Base-by-base conservation (phyloP, 352 stramenopile species). In the Aphanomyces euteiches region DNA sequence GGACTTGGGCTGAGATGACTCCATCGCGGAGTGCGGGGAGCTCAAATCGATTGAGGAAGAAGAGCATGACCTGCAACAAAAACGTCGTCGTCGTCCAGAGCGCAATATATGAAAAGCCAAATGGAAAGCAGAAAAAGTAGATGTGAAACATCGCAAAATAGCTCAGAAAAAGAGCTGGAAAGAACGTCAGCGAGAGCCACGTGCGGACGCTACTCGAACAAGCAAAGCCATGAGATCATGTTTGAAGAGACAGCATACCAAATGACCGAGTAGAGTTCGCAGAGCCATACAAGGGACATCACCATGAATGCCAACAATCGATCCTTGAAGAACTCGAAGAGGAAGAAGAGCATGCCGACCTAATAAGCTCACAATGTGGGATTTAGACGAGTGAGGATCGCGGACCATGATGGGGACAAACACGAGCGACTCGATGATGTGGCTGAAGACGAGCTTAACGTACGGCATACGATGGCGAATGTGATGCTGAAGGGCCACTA, bases 271-370 rank as follows among this genome's bases (percentile, higher is more conserved):
- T 96, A 98, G 7, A 90, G 84, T 77, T 98, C 93, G 37, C 89
- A 90, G 19, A 92, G 40, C 81, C 86, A 97, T 45, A 98, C 86
- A 39, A 97, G 76, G 19, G 77, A 86, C 67, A 98, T 81, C 41
- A 98, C 81, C 39, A 89, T 81, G 76, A 98, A 96, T 1, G 93
- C 90, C 7, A 98, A 68, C 4, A 98, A 68, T 12, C 90, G 88
- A 75, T 98, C 93, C 53, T 92, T 89, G 83, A 98, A 98, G 61
- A 96, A 82, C 73, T 98, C 95, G 74, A 98, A 96, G 39, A 98
- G 70, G 78, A 98, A 99, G 72, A 98, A 98, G 28, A 98, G 80
- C 78, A 98, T 97, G 2, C 96, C 96, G 12, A 98, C 76, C 84
- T 91, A 63, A 3, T 28, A 2, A 28, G 28, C 28, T 28, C 28